Conservation (phyloP, 2,329 filamentous ascomycete species). For the Aaosphaeria pasadenensis region DNA sequence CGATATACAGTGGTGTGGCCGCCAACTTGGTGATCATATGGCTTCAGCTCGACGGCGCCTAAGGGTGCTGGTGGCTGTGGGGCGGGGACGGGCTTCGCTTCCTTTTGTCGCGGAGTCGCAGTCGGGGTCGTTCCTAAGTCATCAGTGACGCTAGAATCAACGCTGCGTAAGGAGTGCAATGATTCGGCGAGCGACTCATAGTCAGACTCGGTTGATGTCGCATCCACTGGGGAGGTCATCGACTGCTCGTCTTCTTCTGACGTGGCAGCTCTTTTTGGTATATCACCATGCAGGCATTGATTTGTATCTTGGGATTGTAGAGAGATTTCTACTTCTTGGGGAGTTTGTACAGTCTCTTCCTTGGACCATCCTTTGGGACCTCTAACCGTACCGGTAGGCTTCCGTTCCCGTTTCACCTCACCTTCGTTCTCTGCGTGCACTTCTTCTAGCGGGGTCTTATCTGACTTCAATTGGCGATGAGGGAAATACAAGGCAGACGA, state of each 20-base stretch:
- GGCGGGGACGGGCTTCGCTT: constrained; percentile 26
- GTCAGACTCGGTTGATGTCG: constrained; percentile 39
- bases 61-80: constrained; percentile 58
- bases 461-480: constrained; percentile 58
- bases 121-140: constrained; percentile 45
- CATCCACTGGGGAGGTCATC: constrained; percentile 19
- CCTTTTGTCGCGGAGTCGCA: constrained; percentile 26
- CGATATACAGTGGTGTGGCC: constrained; percentile 95
- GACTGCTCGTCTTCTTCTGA: constrained; percentile 41
- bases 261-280: constrained; percentile 41
- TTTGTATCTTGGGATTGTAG: constrained; percentile 59
- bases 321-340: constrained; percentile 60
- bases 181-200: constrained; percentile 41
- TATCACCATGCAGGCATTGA: constrained; percentile 59
- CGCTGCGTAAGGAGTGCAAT: constrained; percentile 44
- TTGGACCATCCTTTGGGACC: constrained; percentile 23
- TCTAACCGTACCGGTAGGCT: constrained; percentile 24
- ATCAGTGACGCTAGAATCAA: constrained; percentile 54
- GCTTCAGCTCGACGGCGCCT: constrained; percentile 91
- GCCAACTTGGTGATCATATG: constrained; percentile 95
- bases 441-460: constrained; percentile 27
- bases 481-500: constrained; percentile 82
- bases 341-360: constrained; percentile 29
- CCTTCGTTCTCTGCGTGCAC: constrained; percentile 22
- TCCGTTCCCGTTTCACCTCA: constrained; percentile 20